Evolutionary conservation across 2,329 filamentous ascomycete species (phyloP).

Genomic region (Zymoseptoria ardabiliae): DNA sequence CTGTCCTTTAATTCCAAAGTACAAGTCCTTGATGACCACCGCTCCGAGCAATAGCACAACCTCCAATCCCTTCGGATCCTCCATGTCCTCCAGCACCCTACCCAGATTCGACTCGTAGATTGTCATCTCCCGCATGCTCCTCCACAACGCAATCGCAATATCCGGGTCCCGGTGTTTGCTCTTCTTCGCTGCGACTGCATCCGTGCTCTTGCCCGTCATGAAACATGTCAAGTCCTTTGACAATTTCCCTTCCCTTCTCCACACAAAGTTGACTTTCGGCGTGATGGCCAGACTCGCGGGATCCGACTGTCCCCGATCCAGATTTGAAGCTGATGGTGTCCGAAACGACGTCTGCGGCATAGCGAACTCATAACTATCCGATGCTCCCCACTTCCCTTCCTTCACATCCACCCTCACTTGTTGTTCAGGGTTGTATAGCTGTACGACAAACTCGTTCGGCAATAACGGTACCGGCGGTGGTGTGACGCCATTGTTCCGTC

Average conservation of each 20-base stretch:
- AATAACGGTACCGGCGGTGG: slow-evolving; percentile 64
- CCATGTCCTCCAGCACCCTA: slow-evolving; percentile 65
- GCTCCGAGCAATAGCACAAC: slow-evolving; percentile 62
- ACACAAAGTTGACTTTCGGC: slow-evolving; percentile 75
- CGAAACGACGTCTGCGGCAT: slow-evolving; percentile 82
- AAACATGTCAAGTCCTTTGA: slow-evolving; percentile 85
- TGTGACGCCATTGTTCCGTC: slow-evolving; percentile 57
- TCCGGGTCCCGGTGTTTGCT: slow-evolving; percentile 71
- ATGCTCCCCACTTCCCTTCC: slow-evolving; percentile 70
- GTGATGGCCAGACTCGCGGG: slow-evolving; percentile 45
- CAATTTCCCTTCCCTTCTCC: slow-evolving; percentile 81
- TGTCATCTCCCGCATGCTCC: slow-evolving; percentile 67
- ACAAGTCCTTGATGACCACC: slow-evolving; percentile 55
- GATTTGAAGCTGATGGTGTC: slow-evolving; percentile 64
- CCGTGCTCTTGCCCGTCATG: slow-evolving; percentile 68
- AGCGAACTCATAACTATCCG: slow-evolving; percentile 83
- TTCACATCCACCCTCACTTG: slow-evolving; percentile 63
- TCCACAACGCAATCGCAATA: slow-evolving; percentile 87
- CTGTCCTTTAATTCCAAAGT: slow-evolving; percentile 45
- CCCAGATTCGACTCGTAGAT: slow-evolving; percentile 91
- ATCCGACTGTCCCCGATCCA: slow-evolving; percentile 66
- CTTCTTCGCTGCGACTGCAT: slow-evolving; percentile 59
- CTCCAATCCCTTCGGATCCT: slow-evolving; percentile 90
- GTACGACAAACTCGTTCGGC: slow-evolving; percentile 71
- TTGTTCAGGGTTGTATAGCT: slow-evolving; percentile 92